Conservation (phyloP, 2,329 filamentous ascomycete genomes). For the Colletotrichum neosansevieriae region DNA sequence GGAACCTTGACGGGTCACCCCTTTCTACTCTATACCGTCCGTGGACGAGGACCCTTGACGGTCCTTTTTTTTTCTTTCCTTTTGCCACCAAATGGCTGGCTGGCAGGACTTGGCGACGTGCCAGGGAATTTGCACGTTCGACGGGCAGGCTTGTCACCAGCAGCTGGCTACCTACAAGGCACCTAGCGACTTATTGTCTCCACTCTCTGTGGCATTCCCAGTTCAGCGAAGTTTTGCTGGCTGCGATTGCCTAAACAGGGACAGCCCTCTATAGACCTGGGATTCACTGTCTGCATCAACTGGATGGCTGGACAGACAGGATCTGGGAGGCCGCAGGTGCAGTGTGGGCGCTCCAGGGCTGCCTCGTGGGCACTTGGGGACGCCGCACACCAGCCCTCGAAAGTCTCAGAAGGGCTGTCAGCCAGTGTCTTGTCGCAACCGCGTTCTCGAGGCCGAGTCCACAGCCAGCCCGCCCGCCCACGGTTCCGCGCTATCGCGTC, state of each 20-base stretch:
- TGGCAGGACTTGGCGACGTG: slow-evolving; percentile 17
- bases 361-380: slow-evolving; percentile 30
- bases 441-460: slow-evolving; percentile 31
- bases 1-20: not conserved
- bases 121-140: not conserved
- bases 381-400: not conserved
- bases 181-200: not conserved
- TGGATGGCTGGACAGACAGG: slow-evolving; percentile 8
- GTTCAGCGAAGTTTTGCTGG: slow-evolving; percentile 1
- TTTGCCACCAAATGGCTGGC: slow-evolving; percentile 10
- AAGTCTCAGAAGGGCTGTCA: slow-evolving; percentile 17
- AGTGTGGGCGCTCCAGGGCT: not conserved
- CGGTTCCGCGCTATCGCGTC: slow-evolving; percentile 12
- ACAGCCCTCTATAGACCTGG: too few relatives aligned
- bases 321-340: slow-evolving; percentile 7
- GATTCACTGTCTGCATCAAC: not conserved
- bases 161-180: not conserved
- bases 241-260: not conserved
- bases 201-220: not conserved
- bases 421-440: slow-evolving; percentile 31
- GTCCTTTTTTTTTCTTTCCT: not conserved
- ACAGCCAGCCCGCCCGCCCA: slow-evolving; percentile 35
- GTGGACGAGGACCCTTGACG: not conserved
- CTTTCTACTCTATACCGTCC: not conserved
- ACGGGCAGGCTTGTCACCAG: not conserved